Conservation (phyloP, 805 yeast species). For the Pichia kluyveri region DNA sequence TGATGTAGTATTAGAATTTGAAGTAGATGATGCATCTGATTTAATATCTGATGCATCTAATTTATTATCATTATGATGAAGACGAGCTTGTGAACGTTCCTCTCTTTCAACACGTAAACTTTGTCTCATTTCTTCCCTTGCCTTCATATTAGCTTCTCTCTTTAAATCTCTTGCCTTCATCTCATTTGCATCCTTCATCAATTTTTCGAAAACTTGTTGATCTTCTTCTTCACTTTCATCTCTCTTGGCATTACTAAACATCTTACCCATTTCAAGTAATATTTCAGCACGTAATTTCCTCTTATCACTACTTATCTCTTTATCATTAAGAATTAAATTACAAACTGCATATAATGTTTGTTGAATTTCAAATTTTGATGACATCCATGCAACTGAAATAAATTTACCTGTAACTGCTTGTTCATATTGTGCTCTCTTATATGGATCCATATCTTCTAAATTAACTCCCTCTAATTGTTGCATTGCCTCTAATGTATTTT, state of each 20-base stretch:
- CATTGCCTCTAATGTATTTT: conserved; percentile 65
- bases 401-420: conserved; percentile 71
- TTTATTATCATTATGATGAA: background rate
- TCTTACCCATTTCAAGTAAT: conserved; percentile 50
- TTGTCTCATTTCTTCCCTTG: conserved; percentile 11
- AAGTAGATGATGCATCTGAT: background rate
- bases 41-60: background rate
- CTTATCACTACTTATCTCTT: conserved; percentile 35
- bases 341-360: conserved; percentile 66
- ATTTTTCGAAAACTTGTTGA: conserved; percentile 57
- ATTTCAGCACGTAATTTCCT: conserved; percentile 56
- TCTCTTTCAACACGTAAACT: background rate
- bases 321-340: conserved; percentile 53
- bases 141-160: conserved; percentile 12
- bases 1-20: background rate
- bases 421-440: conserved; percentile 53
- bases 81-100: background rate
- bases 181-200: conserved; percentile 27
- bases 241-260: conserved; percentile 50
- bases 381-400: conserved; percentile 78
- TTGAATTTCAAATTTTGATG: conserved; percentile 71
- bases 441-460: conserved; percentile 37
- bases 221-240: conserved; percentile 70
- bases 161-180: conserved; percentile 23
- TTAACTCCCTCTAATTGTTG: conserved; percentile 44